Conservation (phyloP, 148 eudicot genomes). For the Chenopodium formosanum region DNA sequence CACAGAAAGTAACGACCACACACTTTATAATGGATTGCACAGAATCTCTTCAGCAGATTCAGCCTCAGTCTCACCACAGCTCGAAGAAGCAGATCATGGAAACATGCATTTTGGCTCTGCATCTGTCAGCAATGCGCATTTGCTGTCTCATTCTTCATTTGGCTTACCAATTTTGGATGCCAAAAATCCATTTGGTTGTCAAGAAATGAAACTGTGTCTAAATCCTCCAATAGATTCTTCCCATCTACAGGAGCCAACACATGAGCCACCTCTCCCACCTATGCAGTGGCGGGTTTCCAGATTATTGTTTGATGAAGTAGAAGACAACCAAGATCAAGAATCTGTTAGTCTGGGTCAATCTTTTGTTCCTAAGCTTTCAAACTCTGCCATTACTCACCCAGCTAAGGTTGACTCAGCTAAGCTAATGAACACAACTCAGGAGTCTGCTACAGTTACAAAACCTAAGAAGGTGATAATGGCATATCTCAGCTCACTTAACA, state of each 20-base stretch:
- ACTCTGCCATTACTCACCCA: conserved; percentile 36
- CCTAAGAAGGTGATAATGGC: conserved; percentile 42
- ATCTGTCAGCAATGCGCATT: conserved; percentile 25
- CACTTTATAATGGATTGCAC: conserved; percentile 47
- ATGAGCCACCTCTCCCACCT: conserved; percentile 87
- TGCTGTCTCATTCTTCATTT: conserved; percentile 30
- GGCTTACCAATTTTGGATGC: conserved; percentile 53
- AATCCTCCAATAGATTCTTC: conserved; percentile 34
- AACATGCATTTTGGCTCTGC: conserved; percentile 21
- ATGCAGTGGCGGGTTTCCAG: conserved; percentile 64
- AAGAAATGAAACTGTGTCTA: conserved; percentile 34
- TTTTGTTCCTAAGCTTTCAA: conserved; percentile 33
- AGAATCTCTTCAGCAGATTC: conserved; percentile 58
- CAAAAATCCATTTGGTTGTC: conserved; percentile 39
- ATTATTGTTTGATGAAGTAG: conserved; percentile 34
- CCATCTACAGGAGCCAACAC: conserved; percentile 33
- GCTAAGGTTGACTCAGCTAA: conserved; percentile 36
- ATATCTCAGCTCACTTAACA: conserved; percentile 2
- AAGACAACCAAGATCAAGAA: conserved; percentile 23
- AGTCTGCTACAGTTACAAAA: conserved; percentile 23
- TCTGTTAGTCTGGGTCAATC: conserved; percentile 30
- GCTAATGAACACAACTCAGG: conserved; percentile 31
- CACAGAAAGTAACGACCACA: conserved; percentile 44
- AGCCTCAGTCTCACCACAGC: conserved; percentile 52
- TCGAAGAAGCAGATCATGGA: conserved; percentile 30